Evolutionary conservation across 495 filamentous ascomycete species (phyloP), one percentile per base, ranked within the genome.

Genomic region (Talaromyces proteolyticus): DNA sequence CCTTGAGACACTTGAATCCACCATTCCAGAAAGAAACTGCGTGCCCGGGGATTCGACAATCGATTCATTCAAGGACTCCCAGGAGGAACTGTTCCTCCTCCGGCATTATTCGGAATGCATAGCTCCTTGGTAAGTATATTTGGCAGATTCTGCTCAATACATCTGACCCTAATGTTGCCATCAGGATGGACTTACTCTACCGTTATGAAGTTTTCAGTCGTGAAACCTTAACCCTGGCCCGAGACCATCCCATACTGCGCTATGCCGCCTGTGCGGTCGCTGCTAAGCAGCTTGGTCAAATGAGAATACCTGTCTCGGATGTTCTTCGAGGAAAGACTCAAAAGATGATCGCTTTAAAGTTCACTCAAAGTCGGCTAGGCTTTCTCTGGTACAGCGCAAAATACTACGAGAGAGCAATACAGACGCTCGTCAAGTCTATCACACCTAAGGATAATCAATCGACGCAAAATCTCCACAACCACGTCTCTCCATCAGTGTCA

Each of bases 381-480:
- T 61, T 61, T 43, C 38, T 54, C 3, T 61, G 58, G 58, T 57
- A 61, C 21, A 54, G 58, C 8, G 58, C 53, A 4, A 61, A 57
- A 19, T 34, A 34, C 4, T 34, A 34, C 14, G 29, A 34, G 29
- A 34, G 14, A 34, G 29, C 29, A 34, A 61, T 61, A 36, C 52
- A 57, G 17, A 26, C 57, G 14, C 47, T 61, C 2, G 52, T 53
- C 3, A 44, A 49, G 7, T 50, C 57, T 19, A 51, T 61, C 4
- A 57, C 58, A 1, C 48, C 49, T 18, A 20, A 19, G 3, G 41
- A 52, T 12, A 55, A 57, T 40, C 42, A 45, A 6, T 29, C 47
- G 2, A 14, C 14, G 29, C 29, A 34, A 4, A 10, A 8, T 4
- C 14, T 34, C 8, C 29, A 34, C 8, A 34, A 34, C 29, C 29